Evolutionary conservation across 176 grass and related monocot genomes (phyloP).

Genomic region (Ensete glaucum): DNA sequence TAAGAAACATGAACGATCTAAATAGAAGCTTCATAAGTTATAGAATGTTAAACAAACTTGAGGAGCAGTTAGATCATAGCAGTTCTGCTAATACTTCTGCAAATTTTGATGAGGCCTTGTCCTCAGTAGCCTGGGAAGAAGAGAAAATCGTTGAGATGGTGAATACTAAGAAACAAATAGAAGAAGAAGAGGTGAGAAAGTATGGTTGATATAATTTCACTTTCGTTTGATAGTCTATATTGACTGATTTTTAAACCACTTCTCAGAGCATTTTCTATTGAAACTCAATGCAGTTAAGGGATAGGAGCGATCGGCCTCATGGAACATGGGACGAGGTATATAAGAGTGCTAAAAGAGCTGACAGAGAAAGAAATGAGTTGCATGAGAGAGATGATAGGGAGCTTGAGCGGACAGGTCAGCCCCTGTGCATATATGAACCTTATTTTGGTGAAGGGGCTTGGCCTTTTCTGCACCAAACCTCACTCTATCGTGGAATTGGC

Average conservation of each 20-base stretch:
- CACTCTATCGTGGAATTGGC: conserved; percentile 95
- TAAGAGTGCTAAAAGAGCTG: conserved; percentile 90
- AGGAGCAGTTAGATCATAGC: conserved; percentile 43
- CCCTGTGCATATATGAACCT: conserved; percentile 93
- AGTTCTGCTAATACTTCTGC: conserved; percentile 26
- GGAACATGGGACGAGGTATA: conserved; percentile 99
- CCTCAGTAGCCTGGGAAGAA: conserved; percentile 77
- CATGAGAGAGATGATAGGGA: conserved; percentile 94
- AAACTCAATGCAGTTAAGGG: conserved; percentile 66
- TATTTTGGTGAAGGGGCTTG: conserved; percentile 93
- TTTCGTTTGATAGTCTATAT: conserved; percentile 2
- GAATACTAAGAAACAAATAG: conserved; percentile 48
- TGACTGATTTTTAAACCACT: conserved; percentile 16
- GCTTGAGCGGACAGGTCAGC: conserved; percentile 93
- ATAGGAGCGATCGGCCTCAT: conserved; percentile 75
- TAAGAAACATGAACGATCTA: conserved; percentile 36
- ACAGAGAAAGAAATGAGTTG: conserved; percentile 80
- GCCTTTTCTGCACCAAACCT: conserved; percentile 79
- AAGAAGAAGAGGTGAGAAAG: conserved; percentile 76
- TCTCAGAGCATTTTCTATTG: conserved; percentile 5
- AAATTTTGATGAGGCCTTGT: conserved; percentile 54
- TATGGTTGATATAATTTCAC: not conserved
- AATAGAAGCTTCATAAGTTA: conserved; percentile 44
- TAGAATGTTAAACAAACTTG: conserved; percentile 59
- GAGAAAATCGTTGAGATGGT: conserved; percentile 57